phyloP scores from a whole-genome alignment of 2,329 filamentous ascomycete genomes.

The Aureobasidium melanogenum region DNA sequence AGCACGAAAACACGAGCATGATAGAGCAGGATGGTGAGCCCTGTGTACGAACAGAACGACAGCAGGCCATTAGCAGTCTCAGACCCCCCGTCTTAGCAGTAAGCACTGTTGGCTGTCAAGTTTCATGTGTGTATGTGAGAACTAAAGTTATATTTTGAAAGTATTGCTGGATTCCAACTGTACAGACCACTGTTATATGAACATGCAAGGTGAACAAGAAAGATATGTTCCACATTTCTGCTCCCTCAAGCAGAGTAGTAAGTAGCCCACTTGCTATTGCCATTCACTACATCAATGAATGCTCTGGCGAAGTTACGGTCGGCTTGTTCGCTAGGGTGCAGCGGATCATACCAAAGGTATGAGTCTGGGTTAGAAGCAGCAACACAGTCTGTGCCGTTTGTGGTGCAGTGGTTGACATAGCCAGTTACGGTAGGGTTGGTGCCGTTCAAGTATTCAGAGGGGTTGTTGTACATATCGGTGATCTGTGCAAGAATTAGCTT shows the following conservation, averaged over 20 bases:
- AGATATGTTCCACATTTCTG: background rate
- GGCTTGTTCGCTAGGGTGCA: constrained; percentile 62
- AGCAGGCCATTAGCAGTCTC: background rate
- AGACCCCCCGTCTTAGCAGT: too few species aligned
- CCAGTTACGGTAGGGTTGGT: constrained; percentile 54
- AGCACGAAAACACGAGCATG: background rate
- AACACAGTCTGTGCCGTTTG: constrained; percentile 32
- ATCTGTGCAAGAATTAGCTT: constrained; percentile 31
- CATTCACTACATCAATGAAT: constrained; percentile 47
- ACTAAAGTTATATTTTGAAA: too few species aligned
- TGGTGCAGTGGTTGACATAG: constrained; percentile 47
- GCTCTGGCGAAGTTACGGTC: constrained; percentile 48
- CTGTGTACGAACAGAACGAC: background rate
- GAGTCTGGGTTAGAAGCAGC: constrained; percentile 42
- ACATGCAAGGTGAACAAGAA: too few species aligned
- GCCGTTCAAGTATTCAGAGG: constrained; percentile 52
- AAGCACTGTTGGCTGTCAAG: too few species aligned
- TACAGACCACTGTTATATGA: too few species aligned
- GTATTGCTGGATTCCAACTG: too few species aligned
- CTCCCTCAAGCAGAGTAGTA: constrained; percentile 27
- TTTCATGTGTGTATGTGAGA: too few species aligned
- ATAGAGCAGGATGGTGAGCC: background rate
- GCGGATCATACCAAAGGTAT: constrained; percentile 64
- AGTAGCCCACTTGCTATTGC: constrained; percentile 37
- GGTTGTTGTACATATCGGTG: constrained; percentile 55